Evolutionary conservation across 1,139 yeast species (phyloP), one percentile per base, ranked within the genome.

Genomic region (Saccharomyces hybrid): DNA sequence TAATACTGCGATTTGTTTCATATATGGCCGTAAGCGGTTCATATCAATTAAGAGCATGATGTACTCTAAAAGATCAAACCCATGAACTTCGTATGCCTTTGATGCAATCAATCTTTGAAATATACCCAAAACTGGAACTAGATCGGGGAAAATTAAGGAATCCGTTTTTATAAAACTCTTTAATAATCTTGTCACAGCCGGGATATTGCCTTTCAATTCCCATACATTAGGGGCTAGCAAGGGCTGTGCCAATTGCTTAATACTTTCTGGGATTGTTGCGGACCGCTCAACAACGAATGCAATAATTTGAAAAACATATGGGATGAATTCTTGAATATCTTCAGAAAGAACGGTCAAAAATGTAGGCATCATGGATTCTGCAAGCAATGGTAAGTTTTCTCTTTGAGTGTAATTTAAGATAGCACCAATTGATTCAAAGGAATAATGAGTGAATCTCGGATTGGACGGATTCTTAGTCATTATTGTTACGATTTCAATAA

Each of bases 301-400:
- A 60, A 93, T 75, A 25, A 93, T 78, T 73, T 95, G 99, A 72
- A 95, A 88, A 7, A 86, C 83, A 66, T 95, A 95, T 7, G 98
- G 98, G 14, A 88, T 84, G 69, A 93, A 95, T 71, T 95, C 99
- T 63, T 91, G 95, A 46, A 93, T 88, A 65, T 93, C 99, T 54
- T 84, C 83, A 26, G 86, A 84, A 58, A 95, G 76, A 44, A 91
- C 81, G 5, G 74, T 73, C 58, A 90, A 73, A 56, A 88, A 76
- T 3, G 83, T 78, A 3, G 95, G 93, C 64, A 90, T 78, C 48
- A 88, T 75, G 9, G 79, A 58, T 8, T 77, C 77, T 54, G 86
- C 83, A 52, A 85, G 74, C 49, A 70, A 67, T 1, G 76, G 70
- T 52, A 83, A 70, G 42, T 69, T 65, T n/a, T 66, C 59, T 2